Conservation (phyloP, 495 filamentous ascomycete species). For the Durotheca rogersii region DNA sequence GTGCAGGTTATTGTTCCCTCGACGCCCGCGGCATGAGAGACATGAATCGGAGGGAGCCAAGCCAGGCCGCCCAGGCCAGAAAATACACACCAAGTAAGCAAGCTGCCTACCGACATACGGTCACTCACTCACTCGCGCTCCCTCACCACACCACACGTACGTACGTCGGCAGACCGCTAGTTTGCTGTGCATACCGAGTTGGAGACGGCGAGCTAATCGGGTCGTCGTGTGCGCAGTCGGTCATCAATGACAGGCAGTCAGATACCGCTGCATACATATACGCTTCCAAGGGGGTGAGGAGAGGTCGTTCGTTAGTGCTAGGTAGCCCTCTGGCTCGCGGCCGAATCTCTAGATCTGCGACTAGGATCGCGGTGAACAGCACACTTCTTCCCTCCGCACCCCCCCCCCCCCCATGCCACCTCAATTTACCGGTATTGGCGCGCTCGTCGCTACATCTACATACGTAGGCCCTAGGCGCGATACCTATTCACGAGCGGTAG, state of each 20-base stretch:
- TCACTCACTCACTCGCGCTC: no score
- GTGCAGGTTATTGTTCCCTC: no score
- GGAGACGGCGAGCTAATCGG: slow-evolving; percentile 18
- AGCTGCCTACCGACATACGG: not conserved
- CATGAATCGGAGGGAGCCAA: not conserved
- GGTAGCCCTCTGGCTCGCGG: slow-evolving; percentile 6
- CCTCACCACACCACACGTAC: no score
- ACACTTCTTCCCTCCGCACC: no score
- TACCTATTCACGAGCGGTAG: slow-evolving; percentile 1
- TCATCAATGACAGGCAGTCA: not conserved
- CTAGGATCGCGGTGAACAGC: slow-evolving; percentile 8
- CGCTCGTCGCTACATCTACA: not conserved
- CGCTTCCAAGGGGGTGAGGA: not conserved
- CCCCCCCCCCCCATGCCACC: no score
- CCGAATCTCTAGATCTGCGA: slow-evolving; percentile 5
- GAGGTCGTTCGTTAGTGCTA: slow-evolving; percentile 13
- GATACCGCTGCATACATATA: slow-evolving; percentile 2
- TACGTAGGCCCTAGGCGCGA: not conserved
- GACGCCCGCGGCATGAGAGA: not conserved
- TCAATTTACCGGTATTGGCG: no score
- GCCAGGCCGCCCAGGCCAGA: no score
- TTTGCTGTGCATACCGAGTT: slow-evolving; percentile 25
- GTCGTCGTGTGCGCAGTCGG: not conserved
- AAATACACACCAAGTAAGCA: no score
- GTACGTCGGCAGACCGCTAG: slow-evolving; percentile 27